Conservation (phyloP, 2,329 filamentous ascomycete species). For the Ophiognomonia clavigignenti-juglandacearum region DNA sequence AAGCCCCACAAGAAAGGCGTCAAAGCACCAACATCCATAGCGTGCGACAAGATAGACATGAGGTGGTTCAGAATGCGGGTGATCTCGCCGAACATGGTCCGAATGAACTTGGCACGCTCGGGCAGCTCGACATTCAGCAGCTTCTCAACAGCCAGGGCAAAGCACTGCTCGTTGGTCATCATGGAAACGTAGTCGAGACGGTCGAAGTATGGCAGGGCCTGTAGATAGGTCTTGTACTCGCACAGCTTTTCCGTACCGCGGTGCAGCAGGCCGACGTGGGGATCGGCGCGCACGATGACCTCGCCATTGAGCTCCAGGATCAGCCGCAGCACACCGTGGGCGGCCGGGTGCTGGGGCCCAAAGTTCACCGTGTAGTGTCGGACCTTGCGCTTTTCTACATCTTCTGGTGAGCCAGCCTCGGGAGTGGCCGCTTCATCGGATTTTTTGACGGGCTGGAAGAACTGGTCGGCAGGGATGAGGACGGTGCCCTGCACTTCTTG, state of each 20-base stretch:
- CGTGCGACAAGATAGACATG: constrained; percentile 95
- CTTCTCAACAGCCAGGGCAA: constrained; percentile 93
- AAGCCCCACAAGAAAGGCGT: constrained; percentile 99
- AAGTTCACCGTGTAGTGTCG: constrained; percentile 99
- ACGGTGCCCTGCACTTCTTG: constrained; percentile 51
- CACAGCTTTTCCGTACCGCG: constrained; percentile 99
- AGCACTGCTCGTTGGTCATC: constrained; percentile 99
- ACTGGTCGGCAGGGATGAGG: constrained; percentile 59
- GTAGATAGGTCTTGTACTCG: constrained; percentile 99
- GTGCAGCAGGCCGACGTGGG: constrained; percentile 93
- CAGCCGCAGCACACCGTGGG: constrained; percentile 94
- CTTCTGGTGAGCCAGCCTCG: no score
- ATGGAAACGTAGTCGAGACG: constrained; percentile 98
- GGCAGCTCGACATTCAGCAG: constrained; percentile 95
- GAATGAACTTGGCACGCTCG: constrained; percentile 92
- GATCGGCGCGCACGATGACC: constrained; percentile 93
- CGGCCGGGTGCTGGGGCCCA: constrained; percentile 95
- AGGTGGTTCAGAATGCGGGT: constrained; percentile 93
- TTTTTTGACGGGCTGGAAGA: constrained; percentile 53
- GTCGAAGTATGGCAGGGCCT: constrained; percentile 98
- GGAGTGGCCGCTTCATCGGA: no score
- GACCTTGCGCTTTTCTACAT: constrained; percentile 72
- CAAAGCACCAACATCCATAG: constrained; percentile 97
- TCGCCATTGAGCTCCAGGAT: constrained; percentile 98
- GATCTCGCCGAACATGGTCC: constrained; percentile 92